Evolutionary conservation across 768 basidiomycete genomes (phyloP), one percentile per base, ranked within the genome.

Genomic region (Trametes punicea): DNA sequence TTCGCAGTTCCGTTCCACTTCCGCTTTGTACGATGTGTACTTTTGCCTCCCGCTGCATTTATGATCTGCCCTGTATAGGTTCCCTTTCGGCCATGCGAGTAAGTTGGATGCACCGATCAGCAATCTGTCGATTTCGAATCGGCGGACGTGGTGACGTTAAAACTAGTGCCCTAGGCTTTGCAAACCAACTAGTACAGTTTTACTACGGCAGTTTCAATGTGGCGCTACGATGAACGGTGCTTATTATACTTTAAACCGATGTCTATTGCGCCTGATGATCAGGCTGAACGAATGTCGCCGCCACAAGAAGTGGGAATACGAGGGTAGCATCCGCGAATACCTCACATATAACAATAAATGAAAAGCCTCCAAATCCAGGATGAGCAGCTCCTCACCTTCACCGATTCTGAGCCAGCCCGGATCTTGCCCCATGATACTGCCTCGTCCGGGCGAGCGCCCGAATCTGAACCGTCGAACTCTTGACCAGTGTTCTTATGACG

Each of bases 381-480:
- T 13, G 42, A 31, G 26, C 13, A 9, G n/a, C n/a, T n/a, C n/a
- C 39, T 16, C 9, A 89, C 93, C 79, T 96, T 93, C 6, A 93
- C 84, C 7, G 90, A 78, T 69, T 92, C 87, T 4, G 91, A 78
- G 8, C 85, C 86, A 11, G 88, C 87, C 31, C 93, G 82, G 60
- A 98, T 98, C 76, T 99, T 99, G 1, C 97, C 97, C 97, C 97
- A 99, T 3, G 91, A 94, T 23, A 99, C 84, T 1, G 97, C 97
- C 72, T 99, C 97, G 65, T 99, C 97, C 8, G 97, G 97, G 56
- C 92, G 78, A 29, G 97, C 95, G 16, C 96, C 96, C 5, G 95
- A 95, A 70, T 98, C 96, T 7, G 94, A 98, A 2, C 97, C 97
- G 69, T 99, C 97, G 62, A 97, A 99, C 75, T 99, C 97, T 75